Percentiles rank a stretch among this genome's conserved stretches.
Evolutionary conservation across 1,284 basidiomycete species (phyloP).

Genomic region (Apiotrichum mycotoxinovorans): DNA sequence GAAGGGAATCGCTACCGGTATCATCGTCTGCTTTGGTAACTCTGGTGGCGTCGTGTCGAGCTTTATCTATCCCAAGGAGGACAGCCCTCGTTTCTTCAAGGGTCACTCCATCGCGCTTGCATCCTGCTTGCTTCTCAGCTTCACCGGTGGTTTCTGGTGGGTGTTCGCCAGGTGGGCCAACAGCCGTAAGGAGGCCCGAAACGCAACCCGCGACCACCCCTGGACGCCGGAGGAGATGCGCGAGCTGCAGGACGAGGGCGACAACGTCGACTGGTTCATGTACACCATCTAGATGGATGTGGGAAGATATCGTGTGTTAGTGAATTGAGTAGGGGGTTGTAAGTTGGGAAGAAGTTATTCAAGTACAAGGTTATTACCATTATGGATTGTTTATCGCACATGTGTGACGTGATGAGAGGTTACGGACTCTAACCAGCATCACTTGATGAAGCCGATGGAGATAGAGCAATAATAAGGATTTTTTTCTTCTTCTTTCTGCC

Average conservation of each 20-base stretch:
- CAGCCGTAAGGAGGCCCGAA: slow-evolving; percentile 25
- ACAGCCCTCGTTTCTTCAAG: slow-evolving; percentile 29
- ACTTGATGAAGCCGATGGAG: too few relatives aligned
- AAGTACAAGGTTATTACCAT: too few relatives aligned
- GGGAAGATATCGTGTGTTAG: neutral
- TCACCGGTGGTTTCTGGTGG: slow-evolving; percentile 26
- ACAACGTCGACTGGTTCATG: slow-evolving; percentile 35
- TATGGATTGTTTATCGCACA: too few relatives aligned
- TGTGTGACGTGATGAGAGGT: too few relatives aligned
- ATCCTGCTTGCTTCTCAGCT: slow-evolving; percentile 21
- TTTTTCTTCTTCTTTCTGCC: too few relatives aligned
- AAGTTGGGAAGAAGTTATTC: too few relatives aligned
- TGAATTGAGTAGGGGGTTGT: too few relatives aligned
- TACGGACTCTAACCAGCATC: too few relatives aligned
- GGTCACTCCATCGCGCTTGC: slow-evolving; percentile 32
- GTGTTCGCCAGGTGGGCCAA: slow-evolving; percentile 25
- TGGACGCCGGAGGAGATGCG: slow-evolving; percentile 32
- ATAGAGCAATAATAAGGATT: too few relatives aligned
- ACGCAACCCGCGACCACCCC: slow-evolving; percentile 21
- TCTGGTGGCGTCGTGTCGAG: slow-evolving; percentile 55
- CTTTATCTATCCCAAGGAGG: slow-evolving; percentile 49
- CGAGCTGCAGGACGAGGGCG: slow-evolving; percentile 30
- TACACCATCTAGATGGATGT: slow-evolving; percentile 24
- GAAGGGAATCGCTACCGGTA: slow-evolving; percentile 56
- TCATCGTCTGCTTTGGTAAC: slow-evolving; percentile 58